A percentile compares a stretch with the other conserved stretches of the same genome.
Conservation (phyloP, 805 yeast genomes). For the Lipomyces yamanashiensis region DNA sequence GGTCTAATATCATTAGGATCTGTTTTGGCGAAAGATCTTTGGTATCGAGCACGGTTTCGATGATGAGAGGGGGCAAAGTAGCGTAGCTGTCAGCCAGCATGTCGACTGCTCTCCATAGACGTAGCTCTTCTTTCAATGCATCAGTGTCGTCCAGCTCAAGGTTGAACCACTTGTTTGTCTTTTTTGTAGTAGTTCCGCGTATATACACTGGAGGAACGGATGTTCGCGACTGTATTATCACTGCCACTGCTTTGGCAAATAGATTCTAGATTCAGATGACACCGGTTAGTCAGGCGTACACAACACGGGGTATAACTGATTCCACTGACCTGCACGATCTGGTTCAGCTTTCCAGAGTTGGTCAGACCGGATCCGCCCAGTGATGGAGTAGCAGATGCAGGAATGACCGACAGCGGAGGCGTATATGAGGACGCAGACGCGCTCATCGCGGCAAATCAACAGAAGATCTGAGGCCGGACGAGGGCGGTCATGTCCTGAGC, state of each 20-base stretch:
- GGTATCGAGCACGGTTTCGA: constrained; percentile 80
- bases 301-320: background rate
- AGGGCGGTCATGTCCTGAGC: background rate
- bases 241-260: constrained; percentile 48
- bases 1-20: constrained; percentile 62
- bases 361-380: background rate
- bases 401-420: background rate
- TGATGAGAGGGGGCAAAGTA: constrained; percentile 74
- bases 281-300: background rate
- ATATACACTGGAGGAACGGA: constrained; percentile 37
- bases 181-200: constrained; percentile 34
- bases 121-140: constrained; percentile 58
- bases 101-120: constrained; percentile 58
- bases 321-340: constrained; percentile 32
- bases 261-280: constrained; percentile 42
- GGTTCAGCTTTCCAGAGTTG: constrained; percentile 20
- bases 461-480: background rate
- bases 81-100: constrained; percentile 9
- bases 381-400: background rate
- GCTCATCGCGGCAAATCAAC: constrained; percentile 6
- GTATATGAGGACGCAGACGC: constrained; percentile 3
- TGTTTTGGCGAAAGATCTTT: constrained; percentile 61
- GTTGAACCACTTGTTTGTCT: constrained; percentile 48
- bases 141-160: constrained; percentile 49
- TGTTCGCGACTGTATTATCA: constrained; percentile 45